Percentiles rank a stretch among this genome's conserved stretches.
Conservation (phyloP, 2,329 filamentous ascomycete species). For the Exophiala lecanii-corni region DNA sequence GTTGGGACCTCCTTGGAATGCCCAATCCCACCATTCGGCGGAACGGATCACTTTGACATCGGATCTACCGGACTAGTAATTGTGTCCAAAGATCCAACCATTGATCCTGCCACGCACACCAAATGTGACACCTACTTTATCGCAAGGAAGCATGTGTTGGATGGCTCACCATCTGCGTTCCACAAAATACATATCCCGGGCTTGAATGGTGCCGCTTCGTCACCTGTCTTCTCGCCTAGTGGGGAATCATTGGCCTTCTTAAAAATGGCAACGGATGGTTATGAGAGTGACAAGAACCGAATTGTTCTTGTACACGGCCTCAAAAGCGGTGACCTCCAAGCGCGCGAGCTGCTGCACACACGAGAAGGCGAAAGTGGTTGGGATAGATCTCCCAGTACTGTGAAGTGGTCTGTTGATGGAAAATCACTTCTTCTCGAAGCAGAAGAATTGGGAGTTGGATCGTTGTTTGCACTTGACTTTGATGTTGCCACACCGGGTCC, state of each 20-base stretch:
- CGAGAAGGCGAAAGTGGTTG: slow-evolving; percentile 37
- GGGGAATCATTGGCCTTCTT: slow-evolving; percentile 41
- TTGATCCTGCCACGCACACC: slow-evolving; percentile 45
- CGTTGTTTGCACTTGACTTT: slow-evolving; percentile 35
- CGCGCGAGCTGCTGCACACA: slow-evolving; percentile 30
- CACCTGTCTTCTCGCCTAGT: slow-evolving; percentile 42
- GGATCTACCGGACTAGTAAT: slow-evolving; percentile 36
- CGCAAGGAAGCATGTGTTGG: slow-evolving; percentile 40
- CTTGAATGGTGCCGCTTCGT: slow-evolving; percentile 41
- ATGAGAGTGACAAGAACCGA: slow-evolving; percentile 45
- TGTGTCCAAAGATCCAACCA: slow-evolving; percentile 42
- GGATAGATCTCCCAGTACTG: slow-evolving; percentile 38
- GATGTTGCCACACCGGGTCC: slow-evolving; percentile 6
- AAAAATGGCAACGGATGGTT: slow-evolving; percentile 42
- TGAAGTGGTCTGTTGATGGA: slow-evolving; percentile 41
- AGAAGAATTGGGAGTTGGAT: slow-evolving; percentile 39
- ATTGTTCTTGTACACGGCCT: slow-evolving; percentile 41
- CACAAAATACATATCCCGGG: slow-evolving; percentile 31
- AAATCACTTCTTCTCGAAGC: slow-evolving; percentile 38
- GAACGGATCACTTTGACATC: slow-evolving; percentile 44
- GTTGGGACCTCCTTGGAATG: slow-evolving; percentile 40
- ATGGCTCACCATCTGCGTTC: slow-evolving; percentile 31
- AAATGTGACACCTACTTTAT: slow-evolving; percentile 44
- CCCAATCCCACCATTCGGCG: slow-evolving; percentile 46
- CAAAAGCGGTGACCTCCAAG: slow-evolving; percentile 32